phyloP scores from a whole-genome alignment of 306 rosid genomes.

The Vicia villosa region DNA sequence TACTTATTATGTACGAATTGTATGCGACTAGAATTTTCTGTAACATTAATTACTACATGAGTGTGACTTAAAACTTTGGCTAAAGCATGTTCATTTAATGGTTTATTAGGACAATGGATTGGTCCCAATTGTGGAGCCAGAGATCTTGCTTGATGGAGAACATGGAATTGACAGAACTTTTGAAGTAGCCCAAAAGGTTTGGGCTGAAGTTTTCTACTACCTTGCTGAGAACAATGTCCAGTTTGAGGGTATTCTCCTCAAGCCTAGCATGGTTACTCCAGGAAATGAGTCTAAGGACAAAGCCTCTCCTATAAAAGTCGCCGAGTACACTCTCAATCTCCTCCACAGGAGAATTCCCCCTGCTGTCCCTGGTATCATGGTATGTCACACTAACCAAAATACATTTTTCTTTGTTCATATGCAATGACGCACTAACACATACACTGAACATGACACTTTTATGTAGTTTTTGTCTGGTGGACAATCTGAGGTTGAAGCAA shows the following conservation, averaged over 20 bases:
- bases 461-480: conserved; percentile 95
- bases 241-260: conserved; percentile 93
- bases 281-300: conserved; percentile 85
- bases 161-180: conserved; percentile 81
- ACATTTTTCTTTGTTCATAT: neutral
- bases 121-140: conserved; percentile 96
- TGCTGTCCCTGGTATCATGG: conserved; percentile 98
- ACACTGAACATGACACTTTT: neutral
- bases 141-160: conserved; percentile 95
- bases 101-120: conserved; percentile 42
- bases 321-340: conserved; percentile 85
- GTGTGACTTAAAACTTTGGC: too few species aligned
- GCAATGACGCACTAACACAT: neutral
- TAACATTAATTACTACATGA: neutral
- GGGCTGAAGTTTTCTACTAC: conserved; percentile 97
- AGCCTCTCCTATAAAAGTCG: conserved; percentile 73
- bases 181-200: conserved; percentile 81
- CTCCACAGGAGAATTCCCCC: conserved; percentile 88
- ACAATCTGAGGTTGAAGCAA: conserved; percentile 97
- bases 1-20: neutral
- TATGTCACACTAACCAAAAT: neutral
- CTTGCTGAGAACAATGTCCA: conserved; percentile 86
- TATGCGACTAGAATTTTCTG: neutral
- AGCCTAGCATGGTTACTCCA: conserved; percentile 99
- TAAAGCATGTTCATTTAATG: too few species aligned